Evolutionary conservation across 768 basidiomycete species (phyloP).

Genomic region (Mycena crocata): DNA sequence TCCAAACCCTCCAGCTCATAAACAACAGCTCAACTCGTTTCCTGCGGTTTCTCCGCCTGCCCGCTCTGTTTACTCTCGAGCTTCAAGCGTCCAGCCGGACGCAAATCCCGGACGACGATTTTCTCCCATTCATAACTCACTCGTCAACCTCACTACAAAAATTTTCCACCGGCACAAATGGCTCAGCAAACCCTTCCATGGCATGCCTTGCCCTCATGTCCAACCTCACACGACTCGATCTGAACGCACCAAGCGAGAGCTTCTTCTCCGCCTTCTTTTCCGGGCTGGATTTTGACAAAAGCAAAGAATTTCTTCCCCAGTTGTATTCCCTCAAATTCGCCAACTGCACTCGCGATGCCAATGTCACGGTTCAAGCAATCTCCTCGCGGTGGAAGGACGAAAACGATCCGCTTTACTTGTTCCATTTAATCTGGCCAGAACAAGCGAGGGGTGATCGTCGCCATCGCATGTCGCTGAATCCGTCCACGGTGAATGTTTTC

Average conservation of each 20-base stretch:
- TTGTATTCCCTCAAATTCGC: not conserved
- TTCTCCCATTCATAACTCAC: not conserved
- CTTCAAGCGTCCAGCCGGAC: not conserved
- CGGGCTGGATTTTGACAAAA: not conserved
- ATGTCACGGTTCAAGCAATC: not conserved
- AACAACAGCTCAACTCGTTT: not conserved
- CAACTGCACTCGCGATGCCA: not conserved
- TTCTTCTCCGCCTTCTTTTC: not conserved
- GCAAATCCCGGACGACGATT: not conserved
- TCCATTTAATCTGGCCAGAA: too few relatives aligned
- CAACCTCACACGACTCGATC: not conserved
- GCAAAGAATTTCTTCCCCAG: not conserved
- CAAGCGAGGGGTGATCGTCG: not conserved
- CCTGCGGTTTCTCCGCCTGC: not conserved
- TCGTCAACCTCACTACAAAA: not conserved
- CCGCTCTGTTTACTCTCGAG: not conserved
- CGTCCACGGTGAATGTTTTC: not conserved
- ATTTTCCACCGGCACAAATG: not conserved
- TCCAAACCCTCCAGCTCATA: slow-evolving; percentile 3
- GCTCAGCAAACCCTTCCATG: not conserved
- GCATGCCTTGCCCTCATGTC: slow-evolving; percentile 6
- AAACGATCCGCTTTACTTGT: not conserved
- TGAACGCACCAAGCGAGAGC: not conserved
- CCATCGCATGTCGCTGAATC: not conserved
- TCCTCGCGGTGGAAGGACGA: not conserved